Evolutionary conservation across 257 asterid genomes (phyloP).

Genomic region (Nicotiana sylvestris): DNA sequence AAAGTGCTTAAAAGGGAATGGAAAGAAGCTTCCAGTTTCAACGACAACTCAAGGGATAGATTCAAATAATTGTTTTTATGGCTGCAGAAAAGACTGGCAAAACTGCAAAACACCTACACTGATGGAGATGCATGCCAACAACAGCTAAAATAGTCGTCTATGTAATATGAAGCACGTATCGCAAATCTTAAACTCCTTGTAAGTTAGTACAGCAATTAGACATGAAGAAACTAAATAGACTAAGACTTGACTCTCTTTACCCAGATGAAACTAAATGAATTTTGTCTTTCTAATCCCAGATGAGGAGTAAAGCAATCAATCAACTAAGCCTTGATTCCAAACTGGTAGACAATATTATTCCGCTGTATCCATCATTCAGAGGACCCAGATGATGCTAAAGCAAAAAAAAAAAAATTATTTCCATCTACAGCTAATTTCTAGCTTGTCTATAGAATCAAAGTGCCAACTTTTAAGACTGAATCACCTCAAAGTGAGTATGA

Average conservation of each 20-base stretch:
- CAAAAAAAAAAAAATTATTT: background rate
- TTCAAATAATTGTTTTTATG: background rate
- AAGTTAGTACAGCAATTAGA: background rate
- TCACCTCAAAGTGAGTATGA: background rate
- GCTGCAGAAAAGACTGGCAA: background rate
- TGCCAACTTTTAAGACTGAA: background rate
- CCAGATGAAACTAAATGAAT: background rate
- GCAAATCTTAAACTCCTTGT: background rate
- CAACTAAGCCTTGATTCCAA: background rate
- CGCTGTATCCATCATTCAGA: background rate
- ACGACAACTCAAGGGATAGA: background rate
- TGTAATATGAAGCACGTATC: background rate
- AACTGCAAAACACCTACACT: background rate
- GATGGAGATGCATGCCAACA: background rate
- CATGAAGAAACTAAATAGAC: background rate
- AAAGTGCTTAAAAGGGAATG: background rate
- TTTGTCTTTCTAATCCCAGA: background rate
- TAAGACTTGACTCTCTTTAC: background rate
- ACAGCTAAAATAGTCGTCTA: background rate
- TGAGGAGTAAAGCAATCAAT: background rate
- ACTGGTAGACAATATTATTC: background rate
- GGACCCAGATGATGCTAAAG: background rate
- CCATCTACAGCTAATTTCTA: background rate
- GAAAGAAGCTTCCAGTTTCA: background rate
- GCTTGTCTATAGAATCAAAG: background rate